Evolutionary conservation across 192 early-diverging fungal species (phyloP).

Genomic region (Backusella parvicylindrica): DNA sequence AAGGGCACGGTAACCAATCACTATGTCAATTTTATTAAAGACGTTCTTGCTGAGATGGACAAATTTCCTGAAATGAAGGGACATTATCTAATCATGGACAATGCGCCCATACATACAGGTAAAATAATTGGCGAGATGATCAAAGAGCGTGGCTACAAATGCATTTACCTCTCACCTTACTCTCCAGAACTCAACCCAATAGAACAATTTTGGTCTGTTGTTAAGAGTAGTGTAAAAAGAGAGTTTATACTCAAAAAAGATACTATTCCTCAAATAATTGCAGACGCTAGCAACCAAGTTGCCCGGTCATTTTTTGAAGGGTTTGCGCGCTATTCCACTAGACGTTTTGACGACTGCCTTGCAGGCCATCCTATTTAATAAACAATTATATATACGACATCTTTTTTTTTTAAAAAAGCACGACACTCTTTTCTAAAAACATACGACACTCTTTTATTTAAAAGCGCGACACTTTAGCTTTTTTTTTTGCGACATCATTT

Average conservation of each 20-base stretch:
- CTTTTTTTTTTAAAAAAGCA: neutral
- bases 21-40: neutral
- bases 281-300: too few species aligned
- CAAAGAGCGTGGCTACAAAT: neutral
- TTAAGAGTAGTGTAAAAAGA: too few species aligned
- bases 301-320: too few species aligned
- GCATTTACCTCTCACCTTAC: slow-evolving; percentile 17
- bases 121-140: neutral
- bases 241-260: too few species aligned
- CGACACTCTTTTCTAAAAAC: too few species aligned
- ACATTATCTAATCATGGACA: slow-evolving; percentile 25
- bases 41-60: slow-evolving; percentile 13
- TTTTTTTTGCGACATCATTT: too few species aligned
- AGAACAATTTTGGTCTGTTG: slow-evolving; percentile 29
- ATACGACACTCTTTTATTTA: too few species aligned
- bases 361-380: neutral
- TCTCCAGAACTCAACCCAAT: slow-evolving; percentile 27
- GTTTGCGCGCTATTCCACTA: neutral
- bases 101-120: slow-evolving; percentile 17
- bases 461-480: too few species aligned
- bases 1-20: neutral
- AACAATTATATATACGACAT: neutral
- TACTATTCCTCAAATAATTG: too few species aligned
- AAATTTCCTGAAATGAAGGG: slow-evolving; percentile 16
- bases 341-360: neutral